Percentiles rank a stretch among this genome's conserved stretches.
Evolutionary conservation across 768 basidiomycete genomes (phyloP).

Genomic region (Russula sp.): DNA sequence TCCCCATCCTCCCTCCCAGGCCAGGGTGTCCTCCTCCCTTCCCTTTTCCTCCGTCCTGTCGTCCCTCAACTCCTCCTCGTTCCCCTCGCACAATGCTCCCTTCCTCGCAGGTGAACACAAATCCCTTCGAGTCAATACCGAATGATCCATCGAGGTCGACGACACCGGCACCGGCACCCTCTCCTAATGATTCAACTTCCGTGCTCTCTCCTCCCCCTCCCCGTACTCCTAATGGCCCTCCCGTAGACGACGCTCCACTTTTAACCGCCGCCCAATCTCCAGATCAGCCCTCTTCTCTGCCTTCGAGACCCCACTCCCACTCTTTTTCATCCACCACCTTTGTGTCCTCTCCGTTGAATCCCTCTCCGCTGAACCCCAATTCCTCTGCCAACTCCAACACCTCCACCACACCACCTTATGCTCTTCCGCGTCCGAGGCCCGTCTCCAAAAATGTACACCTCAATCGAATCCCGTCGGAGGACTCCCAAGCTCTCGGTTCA

Average conservation of each 20-base stretch:
- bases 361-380: constrained; percentile 49
- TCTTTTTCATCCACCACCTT: constrained; percentile 31
- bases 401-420: constrained; percentile 17
- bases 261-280: not conserved
- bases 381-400: constrained; percentile 4
- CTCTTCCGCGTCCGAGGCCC: constrained; percentile 32
- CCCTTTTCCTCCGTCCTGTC: not conserved
- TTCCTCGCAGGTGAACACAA: constrained; percentile 4
- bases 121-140: constrained; percentile 13
- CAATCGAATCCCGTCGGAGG: constrained; percentile 39
- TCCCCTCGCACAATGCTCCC: constrained; percentile 6
- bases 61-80: not conserved
- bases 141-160: constrained; percentile 4
- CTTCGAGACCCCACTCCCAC: constrained; percentile 24
- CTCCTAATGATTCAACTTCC: not conserved
- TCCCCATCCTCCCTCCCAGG: not conserved
- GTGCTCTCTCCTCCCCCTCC: constrained; percentile 4
- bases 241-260: constrained; percentile 3
- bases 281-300: not conserved
- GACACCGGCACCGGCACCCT: constrained; percentile 5
- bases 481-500: constrained; percentile 35
- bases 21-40: not conserved
- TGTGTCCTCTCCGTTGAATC: constrained; percentile 49
- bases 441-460: constrained; percentile 36
- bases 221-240: not conserved